phyloP scores from a whole-genome alignment of 2,329 filamentous ascomycete species.

The Penicillium brasilianum region DNA sequence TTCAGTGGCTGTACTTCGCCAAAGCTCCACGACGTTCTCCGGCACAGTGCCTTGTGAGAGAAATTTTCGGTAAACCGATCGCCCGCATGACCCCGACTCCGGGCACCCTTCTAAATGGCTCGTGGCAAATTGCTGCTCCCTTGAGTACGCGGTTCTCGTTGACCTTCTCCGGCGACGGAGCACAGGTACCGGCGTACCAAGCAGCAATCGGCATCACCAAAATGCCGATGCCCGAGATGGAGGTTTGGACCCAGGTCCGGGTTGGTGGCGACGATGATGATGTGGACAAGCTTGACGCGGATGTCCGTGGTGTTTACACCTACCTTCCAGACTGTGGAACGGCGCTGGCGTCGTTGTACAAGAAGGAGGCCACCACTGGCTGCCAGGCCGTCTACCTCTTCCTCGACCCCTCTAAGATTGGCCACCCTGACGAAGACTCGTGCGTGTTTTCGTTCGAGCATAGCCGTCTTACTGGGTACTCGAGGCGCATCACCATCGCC shows the following conservation, averaged over 20 bases:
- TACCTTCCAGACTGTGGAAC: conserved; percentile 63
- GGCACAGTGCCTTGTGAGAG: conserved; percentile 47
- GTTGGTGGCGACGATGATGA: conserved; percentile 44
- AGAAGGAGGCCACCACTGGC: conserved; percentile 34
- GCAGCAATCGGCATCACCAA: conserved; percentile 47
- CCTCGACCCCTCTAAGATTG: conserved; percentile 59
- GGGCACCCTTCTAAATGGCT: conserved; percentile 43
- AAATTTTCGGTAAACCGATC: conserved; percentile 53
- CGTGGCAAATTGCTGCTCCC: conserved; percentile 54
- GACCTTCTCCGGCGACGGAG: conserved; percentile 43
- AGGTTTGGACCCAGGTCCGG: conserved; percentile 51
- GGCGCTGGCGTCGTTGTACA: conserved; percentile 60
- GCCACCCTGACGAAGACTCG: conserved; percentile 53
- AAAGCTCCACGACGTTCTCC: conserved; percentile 47
- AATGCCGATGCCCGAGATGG: conserved; percentile 45
- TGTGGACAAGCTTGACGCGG: conserved; percentile 35
- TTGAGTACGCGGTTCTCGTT: conserved; percentile 42
- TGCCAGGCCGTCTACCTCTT: conserved; percentile 58
- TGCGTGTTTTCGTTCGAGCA: conserved; percentile 63
- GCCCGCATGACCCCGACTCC: conserved; percentile 51
- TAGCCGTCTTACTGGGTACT: conserved; percentile 52
- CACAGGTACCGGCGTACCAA: conserved; percentile 45
- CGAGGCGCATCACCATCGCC: conserved; percentile 53
- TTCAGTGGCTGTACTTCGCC: conserved; percentile 57
- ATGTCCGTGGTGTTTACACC: conserved; percentile 58